These are phyloP conservation scores for Trypethelium eluteriae DNA, from an alignment of 495 filamentous ascomycete genomes.

Conservation along the genomic window DNA sequence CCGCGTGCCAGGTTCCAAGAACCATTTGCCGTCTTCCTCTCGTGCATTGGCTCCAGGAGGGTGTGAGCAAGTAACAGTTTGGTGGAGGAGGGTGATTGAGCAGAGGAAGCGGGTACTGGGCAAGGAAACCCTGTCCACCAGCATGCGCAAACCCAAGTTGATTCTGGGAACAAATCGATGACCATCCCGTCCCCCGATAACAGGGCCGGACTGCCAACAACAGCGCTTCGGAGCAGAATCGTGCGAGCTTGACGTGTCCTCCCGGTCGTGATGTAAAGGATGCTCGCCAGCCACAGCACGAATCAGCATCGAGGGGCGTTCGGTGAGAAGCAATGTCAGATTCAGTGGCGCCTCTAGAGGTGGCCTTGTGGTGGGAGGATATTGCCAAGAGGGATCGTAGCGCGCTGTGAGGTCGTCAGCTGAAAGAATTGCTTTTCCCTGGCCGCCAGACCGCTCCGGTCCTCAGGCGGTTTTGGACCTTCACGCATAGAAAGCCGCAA, in stretches of 20 bases:
- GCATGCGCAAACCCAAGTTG: not conserved
- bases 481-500: not conserved
- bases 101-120: not conserved
- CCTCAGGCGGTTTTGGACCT: not conserved
- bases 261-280: not conserved
- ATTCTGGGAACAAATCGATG: not conserved
- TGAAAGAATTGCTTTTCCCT: conserved; percentile 1
- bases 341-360: not conserved
- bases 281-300: not conserved
- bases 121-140: not conserved
- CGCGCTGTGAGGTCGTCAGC: not conserved
- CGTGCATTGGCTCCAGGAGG: not conserved
- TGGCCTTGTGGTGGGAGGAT: not conserved
- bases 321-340: not conserved
- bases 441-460: not conserved
- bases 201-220: not conserved
- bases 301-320: not conserved
- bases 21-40: not conserved
- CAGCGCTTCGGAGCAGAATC: not conserved
- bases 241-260: not conserved
- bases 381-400: not conserved
- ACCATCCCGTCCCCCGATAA: not conserved
- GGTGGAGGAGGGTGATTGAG: not conserved
- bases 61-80: conserved; percentile 1
- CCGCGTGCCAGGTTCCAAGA: not conserved